A percentile compares a stretch with the other conserved stretches of the same genome.
Evolutionary conservation across 257 asterid species (phyloP).

Genomic region (Primulina eburnea): DNA sequence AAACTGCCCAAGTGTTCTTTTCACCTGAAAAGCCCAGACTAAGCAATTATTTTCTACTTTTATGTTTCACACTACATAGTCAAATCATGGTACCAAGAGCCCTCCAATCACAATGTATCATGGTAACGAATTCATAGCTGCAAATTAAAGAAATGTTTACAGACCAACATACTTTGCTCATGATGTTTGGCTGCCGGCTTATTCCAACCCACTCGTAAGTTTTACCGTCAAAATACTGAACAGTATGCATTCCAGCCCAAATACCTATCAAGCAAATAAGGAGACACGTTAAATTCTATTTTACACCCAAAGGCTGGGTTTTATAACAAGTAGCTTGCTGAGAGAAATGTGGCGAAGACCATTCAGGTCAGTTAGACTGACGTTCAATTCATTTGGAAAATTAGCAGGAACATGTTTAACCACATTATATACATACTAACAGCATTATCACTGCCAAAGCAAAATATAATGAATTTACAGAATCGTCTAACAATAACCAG

Average conservation of each 20-base stretch:
- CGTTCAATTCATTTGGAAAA: neutral
- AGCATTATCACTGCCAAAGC: neutral
- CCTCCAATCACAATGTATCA: neutral
- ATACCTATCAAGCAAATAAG: conserved; percentile 51
- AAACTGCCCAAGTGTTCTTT: conserved; percentile 83
- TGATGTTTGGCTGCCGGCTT: conserved; percentile 93
- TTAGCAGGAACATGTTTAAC: neutral
- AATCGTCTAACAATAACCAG: neutral
- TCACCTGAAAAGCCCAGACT: conserved; percentile 50
- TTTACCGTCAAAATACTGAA: conserved; percentile 85
- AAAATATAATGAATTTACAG: conserved; percentile 4
- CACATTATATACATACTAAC: neutral
- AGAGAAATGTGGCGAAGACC: neutral
- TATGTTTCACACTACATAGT: neutral
- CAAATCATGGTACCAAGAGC: neutral
- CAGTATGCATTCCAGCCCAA: conserved; percentile 98
- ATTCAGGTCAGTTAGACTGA: neutral
- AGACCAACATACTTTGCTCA: conserved; percentile 64
- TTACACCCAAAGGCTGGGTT: neutral
- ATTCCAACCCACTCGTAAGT: conserved; percentile 98
- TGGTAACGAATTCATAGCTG: neutral
- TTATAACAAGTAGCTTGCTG: neutral
- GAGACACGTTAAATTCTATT: neutral
- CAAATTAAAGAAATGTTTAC: conserved; percentile 16
- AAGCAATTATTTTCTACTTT: neutral